Evolutionary conservation across 768 basidiomycete species (phyloP).

Genomic region (Tylopilus plumbeoviolaceoides): DNA sequence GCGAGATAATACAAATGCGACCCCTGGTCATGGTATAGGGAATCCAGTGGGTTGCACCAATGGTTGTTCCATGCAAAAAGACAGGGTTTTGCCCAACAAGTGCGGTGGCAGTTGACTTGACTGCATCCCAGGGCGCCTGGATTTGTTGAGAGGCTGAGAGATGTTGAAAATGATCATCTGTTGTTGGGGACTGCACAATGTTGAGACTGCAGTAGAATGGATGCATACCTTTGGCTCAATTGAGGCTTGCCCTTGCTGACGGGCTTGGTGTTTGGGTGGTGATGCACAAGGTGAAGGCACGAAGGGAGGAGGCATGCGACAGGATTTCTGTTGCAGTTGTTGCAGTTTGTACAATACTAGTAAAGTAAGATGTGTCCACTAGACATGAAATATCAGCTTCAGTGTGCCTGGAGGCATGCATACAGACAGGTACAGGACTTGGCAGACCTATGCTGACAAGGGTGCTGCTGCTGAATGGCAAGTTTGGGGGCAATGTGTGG

Average conservation of each 20-base stretch:
- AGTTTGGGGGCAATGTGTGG: too few relatives aligned
- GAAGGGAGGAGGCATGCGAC: too few relatives aligned
- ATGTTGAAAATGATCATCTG: constrained; percentile 79
- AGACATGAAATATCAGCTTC: too few relatives aligned
- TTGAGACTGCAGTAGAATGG: background rate
- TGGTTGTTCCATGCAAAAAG: constrained; percentile 82
- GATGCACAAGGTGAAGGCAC: too few relatives aligned
- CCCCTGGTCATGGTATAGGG: constrained; percentile 91
- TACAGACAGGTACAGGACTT: too few relatives aligned
- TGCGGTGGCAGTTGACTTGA: constrained; percentile 86
- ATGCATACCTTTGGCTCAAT: constrained; percentile 53
- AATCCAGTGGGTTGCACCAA: constrained; percentile 89
- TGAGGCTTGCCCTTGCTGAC: constrained; percentile 42
- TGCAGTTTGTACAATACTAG: too few relatives aligned
- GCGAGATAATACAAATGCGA: constrained; percentile 85
- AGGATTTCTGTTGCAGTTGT: too few relatives aligned
- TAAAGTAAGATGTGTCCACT: too few relatives aligned
- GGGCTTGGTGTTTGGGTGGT: too few relatives aligned
- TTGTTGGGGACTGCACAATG: constrained; percentile 45
- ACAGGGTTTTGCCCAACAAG: constrained; percentile 81
- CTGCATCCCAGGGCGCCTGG: constrained; percentile 68
- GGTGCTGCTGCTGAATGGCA: too few relatives aligned
- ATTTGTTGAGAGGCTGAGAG: constrained; percentile 64
- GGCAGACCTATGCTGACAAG: too few relatives aligned
- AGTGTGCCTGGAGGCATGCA: too few relatives aligned